A percentile compares a stretch with the other conserved stretches of the same genome.
phyloP scores from a whole-genome alignment of 306 rosid species.

The Macrotyloma uniflorum region DNA sequence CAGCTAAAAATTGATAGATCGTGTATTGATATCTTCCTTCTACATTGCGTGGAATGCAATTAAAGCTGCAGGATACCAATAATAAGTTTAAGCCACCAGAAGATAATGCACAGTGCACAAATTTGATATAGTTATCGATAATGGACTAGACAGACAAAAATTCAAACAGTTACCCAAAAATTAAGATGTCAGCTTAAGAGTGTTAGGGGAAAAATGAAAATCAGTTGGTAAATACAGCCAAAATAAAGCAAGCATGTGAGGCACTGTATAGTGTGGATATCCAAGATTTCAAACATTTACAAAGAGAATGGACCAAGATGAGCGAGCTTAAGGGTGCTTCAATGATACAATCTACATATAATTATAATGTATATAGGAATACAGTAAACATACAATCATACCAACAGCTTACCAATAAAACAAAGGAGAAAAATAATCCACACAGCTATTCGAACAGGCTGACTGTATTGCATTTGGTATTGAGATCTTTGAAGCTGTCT shows the following conservation, averaged over 20 bases:
- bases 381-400: neutral
- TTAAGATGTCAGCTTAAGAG: neutral
- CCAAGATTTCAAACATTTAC: conserved; percentile 8
- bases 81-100: conserved; percentile 17
- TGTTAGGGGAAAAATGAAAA: neutral
- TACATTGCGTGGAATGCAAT: conserved; percentile 55
- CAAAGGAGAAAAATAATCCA: conserved; percentile 64
- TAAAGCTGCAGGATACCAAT: conserved; percentile 68
- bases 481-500: conserved; percentile 91
- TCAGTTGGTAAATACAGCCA: neutral
- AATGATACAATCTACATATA: too few relatives aligned
- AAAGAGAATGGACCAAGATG: neutral
- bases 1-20: conserved; percentile 29
- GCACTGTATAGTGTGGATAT: neutral
- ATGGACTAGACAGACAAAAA: neutral
- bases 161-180: neutral
- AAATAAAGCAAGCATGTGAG: neutral
- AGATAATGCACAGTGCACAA: neutral
- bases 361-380: neutral
- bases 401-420: conserved; percentile 69
- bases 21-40: conserved; percentile 41
- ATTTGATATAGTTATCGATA: neutral
- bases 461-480: conserved; percentile 80
- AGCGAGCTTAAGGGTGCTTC: neutral
- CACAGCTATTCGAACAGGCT: conserved; percentile 64